Evolutionary conservation across 345 rosid genomes (phyloP), one percentile per base, ranked within the genome.

Genomic region (Garcia nutans): DNA sequence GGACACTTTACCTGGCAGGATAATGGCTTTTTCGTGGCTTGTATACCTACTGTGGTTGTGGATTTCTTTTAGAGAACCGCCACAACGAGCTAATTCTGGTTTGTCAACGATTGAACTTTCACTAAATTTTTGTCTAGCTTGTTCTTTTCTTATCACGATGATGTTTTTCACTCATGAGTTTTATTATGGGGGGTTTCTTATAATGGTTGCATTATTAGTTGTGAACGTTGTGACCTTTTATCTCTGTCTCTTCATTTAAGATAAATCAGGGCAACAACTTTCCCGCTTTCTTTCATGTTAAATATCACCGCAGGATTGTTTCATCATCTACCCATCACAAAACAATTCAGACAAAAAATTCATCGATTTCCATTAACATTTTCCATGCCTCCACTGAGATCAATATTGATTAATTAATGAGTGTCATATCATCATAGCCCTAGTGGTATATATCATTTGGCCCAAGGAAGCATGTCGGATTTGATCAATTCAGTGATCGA

Each of bases 1-100:
- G 68, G 82, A 83, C 60, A 96, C 99, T 75, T 85, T 96, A 80
- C 99, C 99, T 60, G 99, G 99, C 19, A 93, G 99, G 98, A 91
- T 93, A 59, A 96, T 96, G 99, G 88, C 97, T 68, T 79, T 88
- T 50, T 90, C 91, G 65, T 96, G 98, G 99, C 86, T 92, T 64
- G 26, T 89, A n/a, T 93, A 91, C 82, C 85, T 96, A 77, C 72
- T 93, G 19, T 96, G 99, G 99, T 82, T 92, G 76, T 92, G 95
- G 86, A 77, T 92, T 77, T 93, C 91, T 68, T 96, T 96, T 78
- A 86, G 72, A 78, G 99, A 96, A 80, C 99, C 99, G 56, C 78
- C 85, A 23, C 77, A 59, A 54, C 86, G 81, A 73, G 56, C 91
- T 24, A 82, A 70, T 74, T 81, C 83, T 76, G 84, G 97, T 91